Conservation (phyloP, 352 stramenopile species). For the Pythium volutum region DNA sequence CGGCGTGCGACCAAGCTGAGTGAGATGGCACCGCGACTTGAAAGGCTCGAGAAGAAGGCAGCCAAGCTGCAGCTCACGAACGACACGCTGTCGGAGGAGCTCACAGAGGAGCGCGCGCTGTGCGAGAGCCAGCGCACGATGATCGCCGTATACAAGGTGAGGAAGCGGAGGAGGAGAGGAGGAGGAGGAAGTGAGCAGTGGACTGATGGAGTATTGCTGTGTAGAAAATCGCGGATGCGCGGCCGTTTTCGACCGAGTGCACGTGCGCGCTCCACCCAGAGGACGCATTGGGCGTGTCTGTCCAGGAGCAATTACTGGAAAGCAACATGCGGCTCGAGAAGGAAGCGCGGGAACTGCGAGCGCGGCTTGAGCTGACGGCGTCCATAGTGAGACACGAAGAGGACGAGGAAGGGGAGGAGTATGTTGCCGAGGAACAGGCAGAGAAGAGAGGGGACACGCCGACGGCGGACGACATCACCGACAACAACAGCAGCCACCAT, state of each 20-base stretch:
- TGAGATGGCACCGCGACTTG: conserved; percentile 39
- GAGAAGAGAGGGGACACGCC: background rate
- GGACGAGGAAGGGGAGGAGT: background rate
- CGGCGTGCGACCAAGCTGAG: conserved; percentile 38
- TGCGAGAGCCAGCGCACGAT: conserved; percentile 51
- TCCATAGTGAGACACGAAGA: conserved; percentile 2
- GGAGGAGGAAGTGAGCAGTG: too few species aligned
- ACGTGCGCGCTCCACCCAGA: conserved; percentile 17
- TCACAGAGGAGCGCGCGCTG: conserved; percentile 60
- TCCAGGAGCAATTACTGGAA: conserved; percentile 25
- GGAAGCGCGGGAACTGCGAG: conserved; percentile 14
- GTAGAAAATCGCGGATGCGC: conserved; percentile 36
- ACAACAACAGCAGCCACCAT: conserved; percentile 18
- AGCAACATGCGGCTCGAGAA: conserved; percentile 23
- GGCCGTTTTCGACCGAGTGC: conserved; percentile 31
- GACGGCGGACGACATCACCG: conserved; percentile 5
- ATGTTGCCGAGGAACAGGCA: too few species aligned
- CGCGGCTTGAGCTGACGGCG: background rate
- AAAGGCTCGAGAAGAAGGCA: conserved; percentile 59
- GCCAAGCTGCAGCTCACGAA: conserved; percentile 53
- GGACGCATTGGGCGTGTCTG: conserved; percentile 13
- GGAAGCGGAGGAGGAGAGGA: background rate
- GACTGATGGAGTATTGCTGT: background rate
- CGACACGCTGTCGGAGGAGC: conserved; percentile 56
- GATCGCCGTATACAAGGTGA: conserved; percentile 25